phyloP scores from a whole-genome alignment of 2,329 filamentous ascomycete species.

The Cytospora schulzeri region DNA sequence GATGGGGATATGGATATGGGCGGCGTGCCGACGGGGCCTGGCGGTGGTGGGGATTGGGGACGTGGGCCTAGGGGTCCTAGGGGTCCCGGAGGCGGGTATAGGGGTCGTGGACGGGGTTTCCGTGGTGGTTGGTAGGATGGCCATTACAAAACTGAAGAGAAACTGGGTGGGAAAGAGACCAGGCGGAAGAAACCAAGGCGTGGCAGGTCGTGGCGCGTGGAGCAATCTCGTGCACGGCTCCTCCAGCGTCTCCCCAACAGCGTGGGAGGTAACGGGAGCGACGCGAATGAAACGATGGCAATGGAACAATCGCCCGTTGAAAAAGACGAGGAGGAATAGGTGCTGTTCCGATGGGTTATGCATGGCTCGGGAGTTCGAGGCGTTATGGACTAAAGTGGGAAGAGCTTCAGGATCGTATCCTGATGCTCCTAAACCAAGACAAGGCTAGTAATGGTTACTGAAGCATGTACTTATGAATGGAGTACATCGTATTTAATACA shows the following conservation, averaged over 20 bases:
- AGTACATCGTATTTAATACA: neutral
- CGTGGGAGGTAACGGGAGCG: neutral
- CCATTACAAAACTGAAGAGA: neutral
- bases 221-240: neutral
- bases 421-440: neutral
- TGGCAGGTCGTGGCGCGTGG: neutral
- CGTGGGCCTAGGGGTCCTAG: slow-evolving; percentile 53
- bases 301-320: neutral
- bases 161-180: neutral
- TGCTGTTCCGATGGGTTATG: neutral
- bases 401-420: neutral
- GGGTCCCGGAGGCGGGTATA: slow-evolving; percentile 49
- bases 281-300: neutral
- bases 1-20: slow-evolving; percentile 51
- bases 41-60: slow-evolving; percentile 46
- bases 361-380: slow-evolving; percentile 17
- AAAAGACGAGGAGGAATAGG: neutral
- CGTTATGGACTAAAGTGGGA: slow-evolving; percentile 13
- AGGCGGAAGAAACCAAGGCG: neutral
- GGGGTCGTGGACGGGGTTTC: slow-evolving; percentile 44
- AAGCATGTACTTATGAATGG: neutral
- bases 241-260: neutral
- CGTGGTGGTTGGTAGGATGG: slow-evolving; percentile 50
- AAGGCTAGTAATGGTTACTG: neutral
- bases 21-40: slow-evolving; percentile 45